phyloP scores from a whole-genome alignment of 305 asterid genomes.

The Plantago coronopus region DNA sequence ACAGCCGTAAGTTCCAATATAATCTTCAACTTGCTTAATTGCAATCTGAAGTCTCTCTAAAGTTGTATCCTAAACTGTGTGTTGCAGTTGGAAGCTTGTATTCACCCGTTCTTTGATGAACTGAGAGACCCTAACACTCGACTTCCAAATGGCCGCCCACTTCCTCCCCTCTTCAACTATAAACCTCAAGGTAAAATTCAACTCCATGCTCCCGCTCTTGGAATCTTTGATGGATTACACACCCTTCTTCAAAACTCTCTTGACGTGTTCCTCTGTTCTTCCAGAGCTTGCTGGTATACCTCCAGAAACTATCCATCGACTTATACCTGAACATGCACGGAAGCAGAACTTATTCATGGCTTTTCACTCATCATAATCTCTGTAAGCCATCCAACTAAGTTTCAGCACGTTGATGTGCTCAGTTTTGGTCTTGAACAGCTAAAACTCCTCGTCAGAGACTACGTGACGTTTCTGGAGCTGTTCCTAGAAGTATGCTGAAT shows the following conservation, averaged over 20 bases:
- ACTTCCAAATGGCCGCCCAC: constrained; percentile 97
- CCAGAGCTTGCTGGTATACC: constrained; percentile 88
- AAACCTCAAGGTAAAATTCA: constrained; percentile 70
- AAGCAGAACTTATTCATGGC: constrained; percentile 98
- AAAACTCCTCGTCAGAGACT: constrained; percentile 16
- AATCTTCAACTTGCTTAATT: constrained; percentile 23
- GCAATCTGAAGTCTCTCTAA: constrained; percentile 8
- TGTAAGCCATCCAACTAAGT: not conserved
- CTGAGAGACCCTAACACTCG: constrained; percentile 77
- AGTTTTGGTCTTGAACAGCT: constrained; percentile 22
- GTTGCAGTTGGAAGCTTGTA: constrained; percentile 90
- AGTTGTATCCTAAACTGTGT: constrained; percentile 18
- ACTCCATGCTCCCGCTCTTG: too few relatives aligned
- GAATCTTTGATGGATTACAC: not conserved
- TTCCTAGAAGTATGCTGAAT: constrained; percentile 25
- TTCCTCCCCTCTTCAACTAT: constrained; percentile 88
- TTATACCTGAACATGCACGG: constrained; percentile 95
- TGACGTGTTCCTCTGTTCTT: constrained; percentile 4
- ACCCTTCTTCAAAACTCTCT: not conserved
- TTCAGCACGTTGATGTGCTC: constrained; percentile 15
- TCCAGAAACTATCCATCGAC: constrained; percentile 70
- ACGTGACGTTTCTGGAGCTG: not conserved
- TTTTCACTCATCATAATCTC: constrained; percentile 64
- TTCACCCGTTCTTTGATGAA: constrained; percentile 95
- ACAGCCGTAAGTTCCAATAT: constrained; percentile 73